phyloP scores from a whole-genome alignment of 2,329 filamentous ascomycete species.

The Arthrobotrys pseudoclavata region DNA sequence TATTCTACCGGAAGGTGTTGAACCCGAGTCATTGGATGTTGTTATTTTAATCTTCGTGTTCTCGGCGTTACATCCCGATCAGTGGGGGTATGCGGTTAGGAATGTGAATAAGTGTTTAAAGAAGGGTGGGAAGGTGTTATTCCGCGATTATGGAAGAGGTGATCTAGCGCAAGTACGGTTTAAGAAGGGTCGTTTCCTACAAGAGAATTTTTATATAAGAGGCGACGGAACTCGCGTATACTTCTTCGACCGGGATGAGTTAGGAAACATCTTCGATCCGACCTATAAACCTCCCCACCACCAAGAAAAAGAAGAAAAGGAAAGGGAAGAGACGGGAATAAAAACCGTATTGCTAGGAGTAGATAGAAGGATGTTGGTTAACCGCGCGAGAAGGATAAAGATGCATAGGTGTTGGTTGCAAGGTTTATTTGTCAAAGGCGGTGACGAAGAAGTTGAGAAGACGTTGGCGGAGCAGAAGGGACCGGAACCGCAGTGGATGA shows the following conservation, averaged over 20 bases:
- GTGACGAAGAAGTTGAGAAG: constrained; percentile 45
- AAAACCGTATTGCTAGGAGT: constrained; percentile 78
- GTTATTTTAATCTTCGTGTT: constrained; percentile 98
- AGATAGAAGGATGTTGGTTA: constrained; percentile 90
- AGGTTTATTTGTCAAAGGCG: constrained; percentile 79
- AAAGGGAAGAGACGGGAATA: constrained; percentile 61
- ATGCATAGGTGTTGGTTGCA: constrained; percentile 99
- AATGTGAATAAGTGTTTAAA: constrained; percentile 89
- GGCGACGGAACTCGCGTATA: constrained; percentile 97
- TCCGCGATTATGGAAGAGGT: constrained; percentile 95
- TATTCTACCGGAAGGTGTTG: constrained; percentile 79
- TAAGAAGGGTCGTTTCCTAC: constrained; percentile 92
- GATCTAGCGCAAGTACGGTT: constrained; percentile 97
- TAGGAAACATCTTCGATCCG: constrained; percentile 73
- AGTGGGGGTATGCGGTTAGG: constrained; percentile 85
- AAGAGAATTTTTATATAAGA: constrained; percentile 96
- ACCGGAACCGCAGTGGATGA: constrained; percentile 58
- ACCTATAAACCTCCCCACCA: constrained; percentile 6
- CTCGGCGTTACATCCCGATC: constrained; percentile 84
- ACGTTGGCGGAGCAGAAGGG: constrained; percentile 43
- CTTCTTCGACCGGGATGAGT: constrained; percentile 91
- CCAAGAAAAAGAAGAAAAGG: constrained; percentile 14
- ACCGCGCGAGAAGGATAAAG: constrained; percentile 88
- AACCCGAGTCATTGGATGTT: constrained; percentile 85
- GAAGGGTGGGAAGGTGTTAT: constrained; percentile 91